These are phyloP conservation scores for Phytopythium ostracodes DNA, from an alignment of 352 stramenopile species.

Conservation along the genomic window DNA sequence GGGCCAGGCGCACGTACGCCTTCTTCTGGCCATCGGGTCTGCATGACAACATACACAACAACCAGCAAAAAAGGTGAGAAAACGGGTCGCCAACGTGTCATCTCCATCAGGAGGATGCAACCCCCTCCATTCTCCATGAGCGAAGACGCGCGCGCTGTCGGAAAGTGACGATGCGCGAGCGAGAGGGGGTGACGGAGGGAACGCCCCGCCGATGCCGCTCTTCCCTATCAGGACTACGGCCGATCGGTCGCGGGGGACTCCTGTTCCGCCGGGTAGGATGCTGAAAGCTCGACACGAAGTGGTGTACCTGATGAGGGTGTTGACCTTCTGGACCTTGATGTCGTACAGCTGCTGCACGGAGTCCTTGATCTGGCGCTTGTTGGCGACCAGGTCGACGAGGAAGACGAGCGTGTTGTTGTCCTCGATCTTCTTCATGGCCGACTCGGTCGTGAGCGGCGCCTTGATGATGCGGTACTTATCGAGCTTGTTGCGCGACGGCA, in stretches of 20 bases:
- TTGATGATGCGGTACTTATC: conserved; percentile 99
- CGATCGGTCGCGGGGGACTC: conserved; percentile 9
- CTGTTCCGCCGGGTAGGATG: conserved; percentile 10
- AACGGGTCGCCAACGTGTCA: neutral
- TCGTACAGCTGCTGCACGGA: conserved; percentile 99
- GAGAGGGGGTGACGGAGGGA: neutral
- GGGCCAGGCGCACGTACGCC: conserved; percentile 98
- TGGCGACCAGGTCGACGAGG: conserved; percentile 98
- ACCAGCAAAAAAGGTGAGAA: neutral
- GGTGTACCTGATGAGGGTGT: conserved; percentile 99
- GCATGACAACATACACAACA: conserved; percentile 20
- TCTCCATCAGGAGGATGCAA: neutral
- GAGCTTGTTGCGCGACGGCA: conserved; percentile 93
- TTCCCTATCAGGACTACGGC: conserved; percentile 48
- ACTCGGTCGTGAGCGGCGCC: conserved; percentile 98
- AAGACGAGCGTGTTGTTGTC: conserved; percentile 99
- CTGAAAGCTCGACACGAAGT: conserved; percentile 72
- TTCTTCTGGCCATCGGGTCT: conserved; percentile 99
- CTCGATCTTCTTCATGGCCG: conserved; percentile 99
- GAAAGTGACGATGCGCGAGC: neutral
- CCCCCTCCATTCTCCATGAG: neutral
- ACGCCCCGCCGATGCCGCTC: conserved; percentile 22
- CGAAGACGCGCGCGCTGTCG: neutral
- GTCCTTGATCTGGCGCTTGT: conserved; percentile 99
- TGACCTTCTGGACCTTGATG: conserved; percentile 99